Percentiles rank a stretch among this genome's conserved stretches.
phyloP scores from a whole-genome alignment of 345 rosid genomes.

The Salix dunnii region DNA sequence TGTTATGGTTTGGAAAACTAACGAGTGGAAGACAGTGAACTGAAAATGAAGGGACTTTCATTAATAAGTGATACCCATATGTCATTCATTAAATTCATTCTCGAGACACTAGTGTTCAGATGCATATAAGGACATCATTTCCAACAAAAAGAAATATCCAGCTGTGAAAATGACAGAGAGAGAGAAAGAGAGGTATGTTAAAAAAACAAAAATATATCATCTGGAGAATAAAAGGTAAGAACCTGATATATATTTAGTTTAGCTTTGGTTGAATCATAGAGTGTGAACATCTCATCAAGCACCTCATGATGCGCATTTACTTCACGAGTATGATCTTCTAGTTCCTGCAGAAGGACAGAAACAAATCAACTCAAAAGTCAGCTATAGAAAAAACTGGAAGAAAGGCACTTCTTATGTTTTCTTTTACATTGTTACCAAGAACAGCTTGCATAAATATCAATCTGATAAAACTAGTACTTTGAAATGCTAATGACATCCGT shows the following conservation, averaged over 20 bases:
- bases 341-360: conserved; percentile 59
- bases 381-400: neutral
- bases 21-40: too few species aligned
- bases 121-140: too few species aligned
- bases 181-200: neutral
- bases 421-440: neutral
- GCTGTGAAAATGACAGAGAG: too few species aligned
- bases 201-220: neutral
- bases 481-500: neutral
- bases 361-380: neutral
- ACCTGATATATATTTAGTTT: conserved; percentile 92
- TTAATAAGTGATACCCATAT: too few species aligned
- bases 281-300: conserved; percentile 79
- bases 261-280: conserved; percentile 78
- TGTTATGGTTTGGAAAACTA: too few species aligned
- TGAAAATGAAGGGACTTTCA: too few species aligned
- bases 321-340: conserved; percentile 72
- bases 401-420: neutral
- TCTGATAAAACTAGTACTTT: neutral
- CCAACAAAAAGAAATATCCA: too few species aligned
- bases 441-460: neutral
- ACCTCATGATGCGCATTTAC: conserved; percentile 74
- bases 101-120: too few species aligned
- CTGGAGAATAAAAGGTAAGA: neutral
- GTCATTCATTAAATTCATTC: too few species aligned